Conservation (phyloP, 2,329 filamentous ascomycete species). For the Penicillium fuscoglaucum region DNA sequence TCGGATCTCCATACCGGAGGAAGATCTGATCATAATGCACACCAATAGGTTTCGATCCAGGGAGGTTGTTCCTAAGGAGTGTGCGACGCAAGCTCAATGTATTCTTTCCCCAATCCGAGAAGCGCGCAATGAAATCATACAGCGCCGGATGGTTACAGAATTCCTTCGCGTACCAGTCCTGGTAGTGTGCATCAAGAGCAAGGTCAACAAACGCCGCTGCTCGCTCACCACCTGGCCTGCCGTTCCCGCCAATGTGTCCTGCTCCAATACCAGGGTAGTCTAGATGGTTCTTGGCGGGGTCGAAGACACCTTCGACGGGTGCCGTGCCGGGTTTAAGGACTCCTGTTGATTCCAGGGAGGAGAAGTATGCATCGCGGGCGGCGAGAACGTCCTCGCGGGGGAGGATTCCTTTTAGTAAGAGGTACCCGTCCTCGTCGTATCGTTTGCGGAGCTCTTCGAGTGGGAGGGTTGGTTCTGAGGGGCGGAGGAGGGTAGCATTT, state of each 20-base stretch:
- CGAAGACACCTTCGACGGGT: conserved; percentile 57
- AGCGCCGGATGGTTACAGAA: conserved; percentile 57
- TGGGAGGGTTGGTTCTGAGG: conserved; percentile 48
- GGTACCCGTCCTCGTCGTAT: conserved; percentile 54
- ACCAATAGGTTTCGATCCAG: conserved; percentile 58
- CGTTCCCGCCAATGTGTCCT: conserved; percentile 48
- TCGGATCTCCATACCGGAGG: conserved; percentile 55
- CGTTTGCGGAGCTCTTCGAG: conserved; percentile 51
- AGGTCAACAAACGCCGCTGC: conserved; percentile 51
- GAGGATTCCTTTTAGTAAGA: conserved; percentile 57
- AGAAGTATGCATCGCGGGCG: conserved; percentile 56
- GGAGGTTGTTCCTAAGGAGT: conserved; percentile 58
- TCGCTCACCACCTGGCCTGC: conserved; percentile 47
- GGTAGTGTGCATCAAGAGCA: conserved; percentile 56
- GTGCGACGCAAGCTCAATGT: conserved; percentile 52
- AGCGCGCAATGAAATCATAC: conserved; percentile 50
- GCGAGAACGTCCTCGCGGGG: conserved; percentile 55
- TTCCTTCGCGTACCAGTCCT: conserved; percentile 55
- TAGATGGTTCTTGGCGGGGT: conserved; percentile 42
- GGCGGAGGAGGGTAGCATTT: conserved; percentile 46
- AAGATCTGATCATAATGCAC: conserved; percentile 64
- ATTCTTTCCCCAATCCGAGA: conserved; percentile 57
- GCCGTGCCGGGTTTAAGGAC: conserved; percentile 56
- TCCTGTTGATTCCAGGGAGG: conserved; percentile 55
- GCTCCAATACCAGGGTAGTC: conserved; percentile 58